phyloP scores from a whole-genome alignment of 768 basidiomycete species.

The Dacryopinax primogenitus region DNA sequence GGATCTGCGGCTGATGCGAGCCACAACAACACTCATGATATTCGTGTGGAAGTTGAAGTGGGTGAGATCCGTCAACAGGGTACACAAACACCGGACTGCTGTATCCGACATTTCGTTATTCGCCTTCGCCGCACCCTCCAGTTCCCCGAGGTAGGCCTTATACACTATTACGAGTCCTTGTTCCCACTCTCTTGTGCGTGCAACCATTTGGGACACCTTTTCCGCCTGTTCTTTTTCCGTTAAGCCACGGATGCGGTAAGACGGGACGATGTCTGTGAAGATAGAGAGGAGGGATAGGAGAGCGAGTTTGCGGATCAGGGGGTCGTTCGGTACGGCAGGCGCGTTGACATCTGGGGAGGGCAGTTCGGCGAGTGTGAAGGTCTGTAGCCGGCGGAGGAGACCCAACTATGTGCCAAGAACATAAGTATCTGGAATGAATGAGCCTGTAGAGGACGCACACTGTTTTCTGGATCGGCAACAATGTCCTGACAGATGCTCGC shows the following conservation, averaged over 20 bases:
- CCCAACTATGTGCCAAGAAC: constrained; percentile 47
- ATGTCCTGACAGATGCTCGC: constrained; percentile 89
- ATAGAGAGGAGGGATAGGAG: constrained; percentile 84
- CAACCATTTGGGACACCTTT: constrained; percentile 89
- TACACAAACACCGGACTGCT: constrained; percentile 77
- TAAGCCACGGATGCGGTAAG: constrained; percentile 83
- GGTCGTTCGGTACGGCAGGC: constrained; percentile 51
- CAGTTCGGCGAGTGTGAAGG: constrained; percentile 71
- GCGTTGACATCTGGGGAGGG: constrained; percentile 47
- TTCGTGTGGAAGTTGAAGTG: constrained; percentile 97
- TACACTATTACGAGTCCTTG: constrained; percentile 82
- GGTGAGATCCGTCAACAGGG: constrained; percentile 63
- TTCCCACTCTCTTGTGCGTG: constrained; percentile 84
- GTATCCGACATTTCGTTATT: constrained; percentile 53
- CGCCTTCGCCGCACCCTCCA: constrained; percentile 86
- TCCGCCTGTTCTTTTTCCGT: constrained; percentile 84
- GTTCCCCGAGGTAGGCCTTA: constrained; percentile 70
- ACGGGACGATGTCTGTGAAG: constrained; percentile 91
- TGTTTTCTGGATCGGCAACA: constrained; percentile 86
- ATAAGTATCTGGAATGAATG: constrained; percentile 1
- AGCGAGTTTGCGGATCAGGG: constrained; percentile 72
- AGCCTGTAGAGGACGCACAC: constrained; percentile 39
- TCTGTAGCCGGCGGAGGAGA: constrained; percentile 73
- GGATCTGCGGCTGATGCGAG: constrained; percentile 64
- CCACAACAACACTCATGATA: constrained; percentile 76